A percentile compares a stretch with the other conserved stretches of the same genome.
These are phyloP conservation scores for Hanseniaspora osmophila DNA, from an alignment of 805 yeast genomes.

Conservation along the genomic window DNA sequence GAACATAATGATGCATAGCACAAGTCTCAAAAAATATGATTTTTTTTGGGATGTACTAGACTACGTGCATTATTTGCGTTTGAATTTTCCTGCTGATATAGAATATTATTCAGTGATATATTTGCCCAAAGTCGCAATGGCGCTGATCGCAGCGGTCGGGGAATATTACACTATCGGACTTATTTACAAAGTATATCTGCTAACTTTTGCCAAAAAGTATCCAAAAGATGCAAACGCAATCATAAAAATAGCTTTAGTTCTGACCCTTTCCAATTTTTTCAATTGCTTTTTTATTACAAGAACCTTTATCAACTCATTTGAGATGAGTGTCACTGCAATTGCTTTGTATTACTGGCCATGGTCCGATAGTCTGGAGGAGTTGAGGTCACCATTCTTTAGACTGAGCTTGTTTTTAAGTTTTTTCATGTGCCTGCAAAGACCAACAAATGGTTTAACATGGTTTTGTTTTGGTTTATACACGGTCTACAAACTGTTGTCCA, in stretches of 20 bases:
- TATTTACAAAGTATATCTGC: slow-evolving; percentile 20
- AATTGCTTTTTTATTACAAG: slow-evolving; percentile 73
- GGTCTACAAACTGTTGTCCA: slow-evolving; percentile 8
- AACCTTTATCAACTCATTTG: slow-evolving; percentile 75
- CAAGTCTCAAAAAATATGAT: not conserved
- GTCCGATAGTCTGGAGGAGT: slow-evolving; percentile 18
- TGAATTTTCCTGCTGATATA: slow-evolving; percentile 19
- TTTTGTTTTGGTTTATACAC: slow-evolving; percentile 34
- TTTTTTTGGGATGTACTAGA: slow-evolving; percentile 5
- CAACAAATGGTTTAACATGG: slow-evolving; percentile 79
- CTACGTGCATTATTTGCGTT: slow-evolving; percentile 5
- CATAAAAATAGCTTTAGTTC: slow-evolving; percentile 11
- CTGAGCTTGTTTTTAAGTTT: slow-evolving; percentile 39
- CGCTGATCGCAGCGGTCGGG: slow-evolving; percentile 52
- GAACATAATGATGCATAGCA: not conserved
- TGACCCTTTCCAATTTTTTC: slow-evolving; percentile 30
- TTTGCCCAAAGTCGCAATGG: slow-evolving; percentile 59
- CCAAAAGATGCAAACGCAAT: slow-evolving; percentile 9
- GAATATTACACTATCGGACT: slow-evolving; percentile 48
- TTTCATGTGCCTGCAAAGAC: slow-evolving; percentile 58
- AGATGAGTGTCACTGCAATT: slow-evolving; percentile 51
- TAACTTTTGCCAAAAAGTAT: slow-evolving; percentile 11
- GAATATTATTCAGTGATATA: slow-evolving; percentile 29
- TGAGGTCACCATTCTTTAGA: slow-evolving; percentile 14
- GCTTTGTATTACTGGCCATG: slow-evolving; percentile 67